Evolutionary conservation across 2,329 filamentous ascomycete genomes (phyloP).

Genomic region (Trichoderma atrobrunneum): DNA sequence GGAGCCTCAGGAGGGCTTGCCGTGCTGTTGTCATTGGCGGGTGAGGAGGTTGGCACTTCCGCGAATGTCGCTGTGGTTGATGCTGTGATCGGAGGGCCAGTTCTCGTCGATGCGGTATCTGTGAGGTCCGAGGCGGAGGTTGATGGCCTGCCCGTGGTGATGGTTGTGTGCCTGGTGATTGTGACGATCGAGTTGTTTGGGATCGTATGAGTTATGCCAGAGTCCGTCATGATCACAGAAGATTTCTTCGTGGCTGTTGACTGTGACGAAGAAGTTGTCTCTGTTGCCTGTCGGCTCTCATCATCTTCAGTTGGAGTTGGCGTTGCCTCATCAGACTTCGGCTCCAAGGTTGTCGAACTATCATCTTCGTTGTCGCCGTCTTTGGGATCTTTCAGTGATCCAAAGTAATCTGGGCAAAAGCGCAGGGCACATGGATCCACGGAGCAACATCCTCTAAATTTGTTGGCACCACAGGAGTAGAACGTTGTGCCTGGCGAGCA

Average conservation of each 20-base stretch:
- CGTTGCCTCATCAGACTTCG: neutral
- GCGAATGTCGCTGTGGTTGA: constrained; percentile 13
- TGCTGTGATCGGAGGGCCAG: neutral
- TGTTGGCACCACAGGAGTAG: constrained; percentile 38
- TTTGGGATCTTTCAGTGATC: neutral
- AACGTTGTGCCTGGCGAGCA: constrained; percentile 34
- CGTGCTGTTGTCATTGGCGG: constrained; percentile 17
- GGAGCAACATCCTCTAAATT: constrained; percentile 46
- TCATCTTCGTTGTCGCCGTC: neutral
- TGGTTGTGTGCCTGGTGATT: constrained; percentile 35
- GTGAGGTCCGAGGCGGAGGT: constrained; percentile 14
- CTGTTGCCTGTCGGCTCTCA: neutral
- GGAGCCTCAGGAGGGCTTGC: neutral
- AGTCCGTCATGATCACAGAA: constrained; percentile 33
- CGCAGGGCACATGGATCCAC: constrained; percentile 40
- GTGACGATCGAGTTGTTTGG: constrained; percentile 36
- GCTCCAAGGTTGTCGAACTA: neutral
- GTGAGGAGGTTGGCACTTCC: constrained; percentile 13
- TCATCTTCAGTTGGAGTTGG: neutral
- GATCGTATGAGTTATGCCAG: constrained; percentile 37
- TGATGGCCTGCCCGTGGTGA: constrained; percentile 28
- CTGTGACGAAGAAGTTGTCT: neutral
- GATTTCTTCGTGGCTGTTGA: constrained; percentile 3
- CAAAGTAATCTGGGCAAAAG: constrained; percentile 29
- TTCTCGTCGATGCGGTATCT: constrained; percentile 13